Evolutionary conservation across 2,329 filamentous ascomycete species (phyloP), one percentile per base, ranked within the genome.

Genomic region (Fusarium algeriense): DNA sequence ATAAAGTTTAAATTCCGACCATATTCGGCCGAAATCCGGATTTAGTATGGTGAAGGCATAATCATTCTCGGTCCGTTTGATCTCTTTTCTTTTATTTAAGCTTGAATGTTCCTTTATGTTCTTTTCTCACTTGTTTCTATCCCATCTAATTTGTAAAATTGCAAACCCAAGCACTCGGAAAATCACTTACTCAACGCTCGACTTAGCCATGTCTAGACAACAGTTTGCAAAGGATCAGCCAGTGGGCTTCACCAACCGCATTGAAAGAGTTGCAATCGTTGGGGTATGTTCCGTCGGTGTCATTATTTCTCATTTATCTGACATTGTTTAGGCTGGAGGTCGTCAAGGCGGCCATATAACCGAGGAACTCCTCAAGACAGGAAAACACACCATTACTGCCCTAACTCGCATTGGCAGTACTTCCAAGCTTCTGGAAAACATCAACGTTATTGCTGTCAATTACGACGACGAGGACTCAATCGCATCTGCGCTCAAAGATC

Each of bases 341-440:
- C 69, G 84, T 23, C 83, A 83, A 34, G 76, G 73, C 1, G 68
- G 76, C 57, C 79, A 85, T 26, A 73, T 70, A 37, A 52, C 80
- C 0, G 64, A 77, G 11, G 79, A 77, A n/a, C 81, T 89, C 1
- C 76, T 87, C 4, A 74, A 81, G 41, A 81, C 80, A 3, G 83
- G 83, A 52, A 85, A 81, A 67, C 85, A 88, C 72, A 78, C 77
- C 13, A 76, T 88, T n/a, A 88, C 85, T 1, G 86, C 84, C 13
- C 77, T 87, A 38, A 84, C 83, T 7, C 86, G 86, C 26, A 71
- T 74, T 48, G 78, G 77, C 59, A 85, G 83, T 75, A 75, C 77
- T 49, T 78, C 71, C 20, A 61, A 69, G 30, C 70, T 87, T 6
- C 85, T 86, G 3, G 69, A 78, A 0, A 83, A 84, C 15, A 78